Evolutionary conservation across 2,329 filamentous ascomycete genomes (phyloP).

Genomic region (Sclerotinia minor): DNA sequence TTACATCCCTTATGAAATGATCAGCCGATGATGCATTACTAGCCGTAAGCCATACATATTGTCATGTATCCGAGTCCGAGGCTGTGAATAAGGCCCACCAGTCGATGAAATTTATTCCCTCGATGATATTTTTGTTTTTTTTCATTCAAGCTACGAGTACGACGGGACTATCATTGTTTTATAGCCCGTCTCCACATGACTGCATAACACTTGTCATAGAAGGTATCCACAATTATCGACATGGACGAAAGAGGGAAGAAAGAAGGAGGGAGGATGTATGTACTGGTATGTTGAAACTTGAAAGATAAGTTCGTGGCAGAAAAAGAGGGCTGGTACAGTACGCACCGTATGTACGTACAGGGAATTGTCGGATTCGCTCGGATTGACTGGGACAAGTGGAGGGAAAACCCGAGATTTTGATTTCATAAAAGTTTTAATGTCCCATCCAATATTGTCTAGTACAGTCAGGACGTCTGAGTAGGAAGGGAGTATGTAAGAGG

Average conservation of each 20-base stretch:
- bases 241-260: neutral
- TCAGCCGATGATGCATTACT: slow-evolving; percentile 9
- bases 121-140: neutral
- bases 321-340: neutral
- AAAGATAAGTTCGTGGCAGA: slow-evolving; percentile 1
- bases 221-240: neutral
- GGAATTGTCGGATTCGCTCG: neutral
- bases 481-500: neutral
- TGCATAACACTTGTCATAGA: neutral
- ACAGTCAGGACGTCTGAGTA: no score
- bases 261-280: no score
- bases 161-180: neutral
- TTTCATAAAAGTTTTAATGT: neutral
- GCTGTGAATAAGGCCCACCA: neutral
- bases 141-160: neutral
- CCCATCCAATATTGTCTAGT: neutral
- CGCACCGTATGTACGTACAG: no score
- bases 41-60: neutral
- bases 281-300: no score
- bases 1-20: slow-evolving; percentile 6
- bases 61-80: no score
- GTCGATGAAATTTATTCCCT: neutral
- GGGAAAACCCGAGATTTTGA: neutral
- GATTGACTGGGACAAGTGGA: neutral
- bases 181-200: neutral